These are phyloP conservation scores for Flaveria ramosissima DNA, from an alignment of 129 eudicot genomes.

Conservation along the genomic window DNA sequence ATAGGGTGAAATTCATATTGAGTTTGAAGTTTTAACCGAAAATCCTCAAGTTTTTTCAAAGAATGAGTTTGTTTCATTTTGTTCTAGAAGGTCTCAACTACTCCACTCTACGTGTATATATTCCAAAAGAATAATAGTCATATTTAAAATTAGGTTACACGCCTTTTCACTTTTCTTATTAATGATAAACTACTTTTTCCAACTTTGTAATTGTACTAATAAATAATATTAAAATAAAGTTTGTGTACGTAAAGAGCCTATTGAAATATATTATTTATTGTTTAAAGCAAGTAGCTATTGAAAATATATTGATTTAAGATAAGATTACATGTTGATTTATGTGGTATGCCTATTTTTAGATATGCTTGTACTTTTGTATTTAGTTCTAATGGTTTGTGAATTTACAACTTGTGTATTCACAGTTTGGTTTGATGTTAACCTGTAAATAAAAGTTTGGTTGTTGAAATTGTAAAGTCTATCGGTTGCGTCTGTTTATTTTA, in stretches of 20 bases:
- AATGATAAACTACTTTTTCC: constrained; percentile 17
- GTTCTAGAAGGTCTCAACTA: constrained; percentile 43
- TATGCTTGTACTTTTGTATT: background rate
- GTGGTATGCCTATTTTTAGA: background rate
- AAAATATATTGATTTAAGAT: background rate
- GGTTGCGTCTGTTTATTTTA: background rate
- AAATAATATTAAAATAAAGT: background rate
- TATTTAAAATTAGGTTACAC: background rate
- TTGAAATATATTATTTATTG: background rate
- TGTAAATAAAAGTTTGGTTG: background rate
- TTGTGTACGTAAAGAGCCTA: background rate
- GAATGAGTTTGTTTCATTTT: constrained; percentile 17
- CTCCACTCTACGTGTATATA: constrained; percentile 30
- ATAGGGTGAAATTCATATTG: background rate
- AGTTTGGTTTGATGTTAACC: background rate
- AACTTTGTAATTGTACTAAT: background rate
- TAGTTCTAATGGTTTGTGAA: background rate
- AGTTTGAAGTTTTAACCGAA: background rate
- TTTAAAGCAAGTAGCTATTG: background rate
- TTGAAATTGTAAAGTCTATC: background rate
- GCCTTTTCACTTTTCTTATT: constrained; percentile 5
- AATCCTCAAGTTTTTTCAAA: background rate
- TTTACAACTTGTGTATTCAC: background rate
- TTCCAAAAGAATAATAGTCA: background rate
- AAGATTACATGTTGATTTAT: background rate